Evolutionary conservation across 306 rosid genomes (phyloP), one percentile per base, ranked within the genome.

Genomic region (Fragaria vesca): DNA sequence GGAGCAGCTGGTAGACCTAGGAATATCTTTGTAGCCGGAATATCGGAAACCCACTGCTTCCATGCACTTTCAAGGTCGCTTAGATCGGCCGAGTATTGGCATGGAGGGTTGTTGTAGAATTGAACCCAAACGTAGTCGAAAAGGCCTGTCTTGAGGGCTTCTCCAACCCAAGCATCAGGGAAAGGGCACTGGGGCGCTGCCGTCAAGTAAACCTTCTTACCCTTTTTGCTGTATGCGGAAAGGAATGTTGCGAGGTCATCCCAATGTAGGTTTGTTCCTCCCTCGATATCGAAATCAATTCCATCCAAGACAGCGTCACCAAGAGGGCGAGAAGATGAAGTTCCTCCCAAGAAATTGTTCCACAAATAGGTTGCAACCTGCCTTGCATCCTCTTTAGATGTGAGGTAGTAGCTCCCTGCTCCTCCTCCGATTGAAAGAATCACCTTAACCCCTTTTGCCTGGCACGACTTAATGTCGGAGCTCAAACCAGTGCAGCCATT

Each of bases 81-180:
- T 28, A 75, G 60, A 57, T 79, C 83, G 1, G 88, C 74, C 6
- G 83, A 61, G 84, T 88, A 88, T 28, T 89, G 86, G 79, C 88
- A 91, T 0, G 81, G 84, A 2, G 89, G 76, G 69, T 87, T 91
- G 65, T 87, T 89, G 84, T 89, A 91, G 77, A 91, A 91, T 50
- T 91, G 90, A 40, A 87, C 86, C 92, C 90, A 89, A 57, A 89
- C 86, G 32, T 48, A 83, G 88, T 91, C 93, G 62, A 89, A 91
- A 28, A 89, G 85, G 12, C 92, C 86, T 0, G 92, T 89, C 9
- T 62, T 78, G 1, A 92, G 80, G 16, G 93, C 92, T 38, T 62
- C 50, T 40, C 91, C 93, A 8, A 87, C 76, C 83, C 84, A 83
- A 38, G 88, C 87, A 78, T 89, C 90, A 17, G 96, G 91, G 48